Conservation (phyloP, 805 yeast species). For the Suhomyces kilbournensis region DNA sequence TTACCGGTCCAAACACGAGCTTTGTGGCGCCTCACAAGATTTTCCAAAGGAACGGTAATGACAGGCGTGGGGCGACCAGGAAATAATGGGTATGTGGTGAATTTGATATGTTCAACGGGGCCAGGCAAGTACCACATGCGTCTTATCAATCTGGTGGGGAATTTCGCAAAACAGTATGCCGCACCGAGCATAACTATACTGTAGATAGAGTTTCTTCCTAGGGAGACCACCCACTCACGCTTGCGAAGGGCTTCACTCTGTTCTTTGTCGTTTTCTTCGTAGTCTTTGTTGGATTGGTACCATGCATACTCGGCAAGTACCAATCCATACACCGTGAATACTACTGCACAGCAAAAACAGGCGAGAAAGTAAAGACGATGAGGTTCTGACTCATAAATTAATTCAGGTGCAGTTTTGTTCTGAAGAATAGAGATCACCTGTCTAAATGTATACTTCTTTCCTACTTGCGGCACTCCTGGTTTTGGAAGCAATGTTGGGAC, state of each 20-base stretch:
- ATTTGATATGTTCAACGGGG: constrained; percentile 51
- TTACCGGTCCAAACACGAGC: constrained; percentile 82
- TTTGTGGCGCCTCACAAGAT: constrained; percentile 53
- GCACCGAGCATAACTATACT: constrained; percentile 26
- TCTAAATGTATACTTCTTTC: constrained; percentile 51
- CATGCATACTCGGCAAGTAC: constrained; percentile 56
- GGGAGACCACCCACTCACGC: constrained; percentile 34
- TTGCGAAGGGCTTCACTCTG: constrained; percentile 41
- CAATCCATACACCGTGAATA: constrained; percentile 66
- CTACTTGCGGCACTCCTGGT: constrained; percentile 75
- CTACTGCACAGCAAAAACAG: constrained; percentile 65
- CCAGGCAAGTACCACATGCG: constrained; percentile 77
- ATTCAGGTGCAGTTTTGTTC: constrained; percentile 59
- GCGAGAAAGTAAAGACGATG: constrained; percentile 72
- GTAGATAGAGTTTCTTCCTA: constrained; percentile 27
- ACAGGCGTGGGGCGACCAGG: constrained; percentile 80
- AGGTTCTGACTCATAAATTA: constrained; percentile 80
- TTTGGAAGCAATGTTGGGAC: constrained; percentile 68
- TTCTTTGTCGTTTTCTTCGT: constrained; percentile 50
- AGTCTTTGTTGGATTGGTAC: constrained; percentile 49
- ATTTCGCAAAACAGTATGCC: constrained; percentile 29
- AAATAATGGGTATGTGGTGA: constrained; percentile 71
- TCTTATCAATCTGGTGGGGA: constrained; percentile 71
- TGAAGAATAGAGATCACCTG: constrained; percentile 60
- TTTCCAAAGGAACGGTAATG: constrained; percentile 58